phyloP scores from a whole-genome alignment of 2,329 filamentous ascomycete species.

The Aureobasidium musti region DNA sequence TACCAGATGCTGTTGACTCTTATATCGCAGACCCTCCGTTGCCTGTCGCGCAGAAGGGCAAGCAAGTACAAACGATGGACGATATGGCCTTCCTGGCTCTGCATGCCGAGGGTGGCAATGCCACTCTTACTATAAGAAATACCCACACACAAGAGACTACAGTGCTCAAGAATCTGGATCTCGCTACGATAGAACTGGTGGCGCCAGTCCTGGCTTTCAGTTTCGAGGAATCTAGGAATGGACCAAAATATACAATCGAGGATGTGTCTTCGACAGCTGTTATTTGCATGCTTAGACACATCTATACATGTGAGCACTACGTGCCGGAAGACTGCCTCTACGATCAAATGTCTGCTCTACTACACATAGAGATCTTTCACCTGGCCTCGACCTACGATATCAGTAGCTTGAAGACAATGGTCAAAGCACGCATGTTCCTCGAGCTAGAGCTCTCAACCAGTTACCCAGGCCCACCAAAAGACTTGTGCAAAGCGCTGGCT shows the following conservation, averaged over 20 bases:
- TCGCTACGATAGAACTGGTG: conserved; percentile 40
- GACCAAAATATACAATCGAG: conserved; percentile 45
- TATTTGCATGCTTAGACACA: conserved; percentile 45
- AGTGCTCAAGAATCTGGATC: conserved; percentile 41
- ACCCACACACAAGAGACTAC: conserved; percentile 41
- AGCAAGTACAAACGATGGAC: neutral
- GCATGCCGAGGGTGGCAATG: conserved; percentile 35
- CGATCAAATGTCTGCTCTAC: conserved; percentile 41
- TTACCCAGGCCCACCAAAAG: conserved; percentile 43
- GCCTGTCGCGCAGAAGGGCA: neutral
- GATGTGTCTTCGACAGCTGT: conserved; percentile 41
- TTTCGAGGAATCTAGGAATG: conserved; percentile 43
- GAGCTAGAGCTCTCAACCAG: conserved; percentile 46
- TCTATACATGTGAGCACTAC: conserved; percentile 47
- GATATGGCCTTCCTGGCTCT: conserved; percentile 11
- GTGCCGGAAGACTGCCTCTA: conserved; percentile 35
- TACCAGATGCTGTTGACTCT: conserved; percentile 2
- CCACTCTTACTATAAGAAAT: conserved; percentile 39
- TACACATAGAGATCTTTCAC: conserved; percentile 47
- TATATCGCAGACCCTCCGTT: conserved; percentile 4
- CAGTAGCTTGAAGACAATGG: conserved; percentile 43
- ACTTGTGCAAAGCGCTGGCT: conserved; percentile 45
- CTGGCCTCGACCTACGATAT: conserved; percentile 48
- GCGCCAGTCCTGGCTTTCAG: conserved; percentile 46
- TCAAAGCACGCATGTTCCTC: conserved; percentile 45